Evolutionary conservation across 2,329 filamentous ascomycete genomes (phyloP), one percentile per base, ranked within the genome.

Genomic region (Alternaria gansuensis): DNA sequence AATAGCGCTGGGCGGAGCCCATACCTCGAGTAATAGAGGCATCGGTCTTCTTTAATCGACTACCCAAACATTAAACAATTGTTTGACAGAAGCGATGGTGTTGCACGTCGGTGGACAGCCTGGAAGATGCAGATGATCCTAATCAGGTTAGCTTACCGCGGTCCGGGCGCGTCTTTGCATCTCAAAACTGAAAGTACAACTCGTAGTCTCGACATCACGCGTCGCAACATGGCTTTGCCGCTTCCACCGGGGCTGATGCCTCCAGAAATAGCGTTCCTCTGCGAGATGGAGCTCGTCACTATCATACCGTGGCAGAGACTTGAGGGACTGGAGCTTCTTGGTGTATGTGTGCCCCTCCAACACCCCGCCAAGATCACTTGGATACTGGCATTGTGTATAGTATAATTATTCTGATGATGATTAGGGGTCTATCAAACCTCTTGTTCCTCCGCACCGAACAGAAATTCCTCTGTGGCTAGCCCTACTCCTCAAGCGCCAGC

Each of bases 211-310:
- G 44, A 55, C 43, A 52, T 36, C 24, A 74, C 76, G 74, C 77
- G 63, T 63, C 45, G 33, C 45, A 51, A 45, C 45, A 88, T 89
- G 87, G 86, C 86, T 51, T 83, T 88, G 66, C 85, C 85, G 64
- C 81, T 88, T 40, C 84, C 85, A 37, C 82, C 84, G 63, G 86
- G 89, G 77, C 85, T 97, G 43, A 90, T 91, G 69, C 92, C 95
- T 59, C 84, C 91, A 64, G 95, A 99, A 81, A 90, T 96, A 44
- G 91, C 93, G 50, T 99, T 98, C 74, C 82, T 98, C 28, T 97
- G 93, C 78, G 95, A 99, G 81, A 98, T 97, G 93, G 94, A 98
- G 81, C 87, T 92, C 71, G 90, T 99, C 55, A 97, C 93, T 0
- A 86, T 99, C 23, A 88, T 98, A 49, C 95, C 95, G 34, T 91